These are phyloP conservation scores for Oenanthe javanica DNA, from an alignment of 140 eudicot genomes.

Conservation along the genomic window DNA sequence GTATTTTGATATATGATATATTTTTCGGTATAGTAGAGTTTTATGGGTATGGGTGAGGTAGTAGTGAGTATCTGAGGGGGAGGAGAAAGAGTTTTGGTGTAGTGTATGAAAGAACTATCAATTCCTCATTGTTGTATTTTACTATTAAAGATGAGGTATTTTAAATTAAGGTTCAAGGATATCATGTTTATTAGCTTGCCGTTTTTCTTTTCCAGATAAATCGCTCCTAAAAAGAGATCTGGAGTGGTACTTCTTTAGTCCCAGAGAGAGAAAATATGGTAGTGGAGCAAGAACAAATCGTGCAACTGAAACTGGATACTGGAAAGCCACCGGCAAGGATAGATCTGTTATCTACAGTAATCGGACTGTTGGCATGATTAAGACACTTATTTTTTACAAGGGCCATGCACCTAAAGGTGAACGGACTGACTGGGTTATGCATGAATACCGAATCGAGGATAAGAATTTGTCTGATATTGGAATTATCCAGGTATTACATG, in stretches of 20 bases:
- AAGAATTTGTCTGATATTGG: conserved; percentile 32
- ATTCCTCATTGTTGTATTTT: neutral
- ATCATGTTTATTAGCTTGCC: neutral
- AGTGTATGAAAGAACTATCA: neutral
- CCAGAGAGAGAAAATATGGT: conserved; percentile 58
- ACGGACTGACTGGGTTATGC: conserved; percentile 88
- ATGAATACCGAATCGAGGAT: conserved; percentile 63
- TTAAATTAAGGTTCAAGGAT: neutral
- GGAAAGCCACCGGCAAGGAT: conserved; percentile 95
- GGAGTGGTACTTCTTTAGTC: conserved; percentile 84
- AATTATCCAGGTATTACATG: conserved; percentile 5
- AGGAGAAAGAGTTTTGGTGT: neutral
- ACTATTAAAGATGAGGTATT: neutral
- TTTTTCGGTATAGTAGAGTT: neutral
- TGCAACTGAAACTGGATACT: conserved; percentile 60
- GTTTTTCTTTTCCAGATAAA: conserved; percentile 29
- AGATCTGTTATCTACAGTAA: conserved; percentile 33
- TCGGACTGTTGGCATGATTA: conserved; percentile 50
- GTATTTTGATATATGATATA: neutral
- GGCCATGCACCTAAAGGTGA: conserved; percentile 61
- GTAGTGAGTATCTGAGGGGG: no score
- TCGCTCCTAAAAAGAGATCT: conserved; percentile 50
- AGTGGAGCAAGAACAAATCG: conserved; percentile 58
- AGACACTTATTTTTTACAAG: conserved; percentile 67
- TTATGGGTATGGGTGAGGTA: neutral